phyloP scores from a whole-genome alignment of 805 yeast genomes.

The Hermanozyma aechmeae region DNA sequence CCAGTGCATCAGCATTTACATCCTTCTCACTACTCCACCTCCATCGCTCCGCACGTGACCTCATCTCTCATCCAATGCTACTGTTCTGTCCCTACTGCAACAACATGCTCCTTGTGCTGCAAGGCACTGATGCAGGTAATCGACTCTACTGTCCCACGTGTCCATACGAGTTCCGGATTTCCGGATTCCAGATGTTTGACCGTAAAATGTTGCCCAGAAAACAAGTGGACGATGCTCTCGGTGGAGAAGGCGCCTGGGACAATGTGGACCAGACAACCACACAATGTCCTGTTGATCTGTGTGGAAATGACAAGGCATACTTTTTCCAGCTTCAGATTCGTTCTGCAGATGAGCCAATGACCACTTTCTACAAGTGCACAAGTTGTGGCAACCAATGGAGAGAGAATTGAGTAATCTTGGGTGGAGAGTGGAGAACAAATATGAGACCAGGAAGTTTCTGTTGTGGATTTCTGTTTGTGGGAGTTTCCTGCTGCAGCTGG shows the following conservation, averaged over 20 bases:
- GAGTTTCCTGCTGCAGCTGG: no score
- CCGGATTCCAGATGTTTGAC: slow-evolving; percentile 76
- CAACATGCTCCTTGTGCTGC: slow-evolving; percentile 13
- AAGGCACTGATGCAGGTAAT: slow-evolving; percentile 46
- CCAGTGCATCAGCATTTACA: no score
- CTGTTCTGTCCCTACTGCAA: slow-evolving; percentile 29
- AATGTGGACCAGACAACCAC: slow-evolving; percentile 93
- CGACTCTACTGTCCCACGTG: slow-evolving; percentile 87
- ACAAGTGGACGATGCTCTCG: slow-evolving; percentile 91
- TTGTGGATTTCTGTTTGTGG: no score
- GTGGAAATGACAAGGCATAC: slow-evolving; percentile 88
- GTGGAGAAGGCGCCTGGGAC: slow-evolving; percentile 98
- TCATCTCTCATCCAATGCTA: no score
- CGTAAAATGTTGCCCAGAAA: slow-evolving; percentile 77
- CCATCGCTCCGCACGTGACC: no score
- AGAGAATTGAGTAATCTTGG: no score
- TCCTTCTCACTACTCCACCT: no score
- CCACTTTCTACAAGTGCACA: slow-evolving; percentile 93
- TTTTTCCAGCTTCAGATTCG: slow-evolving; percentile 95
- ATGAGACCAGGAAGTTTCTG: no score
- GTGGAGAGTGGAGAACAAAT: no score
- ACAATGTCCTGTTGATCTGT: slow-evolving; percentile 81
- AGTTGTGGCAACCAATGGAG: slow-evolving; percentile 95
- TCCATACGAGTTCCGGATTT: slow-evolving; percentile 88
- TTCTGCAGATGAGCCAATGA: slow-evolving; percentile 99